Evolutionary conservation across 2,329 filamentous ascomycete species (phyloP), one percentile per base, ranked within the genome.

Genomic region (Juglanconis juglandina): DNA sequence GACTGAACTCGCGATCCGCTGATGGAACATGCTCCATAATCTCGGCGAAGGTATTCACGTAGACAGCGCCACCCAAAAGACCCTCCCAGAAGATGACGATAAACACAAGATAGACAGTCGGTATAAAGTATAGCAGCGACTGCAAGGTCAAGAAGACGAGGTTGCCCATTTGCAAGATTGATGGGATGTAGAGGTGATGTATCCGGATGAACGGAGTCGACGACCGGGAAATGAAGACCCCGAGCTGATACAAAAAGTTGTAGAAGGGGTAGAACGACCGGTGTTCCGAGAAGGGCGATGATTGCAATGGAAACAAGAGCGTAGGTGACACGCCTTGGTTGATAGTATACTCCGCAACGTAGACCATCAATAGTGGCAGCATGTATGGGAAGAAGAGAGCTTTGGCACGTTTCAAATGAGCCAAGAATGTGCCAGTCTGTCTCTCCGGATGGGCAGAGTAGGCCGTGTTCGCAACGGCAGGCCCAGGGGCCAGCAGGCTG

Each of bases 311-410:
- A 71, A 96, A 99, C 4, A 99, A 83, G 0, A 98, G 79, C 0
- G 92, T 96, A 1, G 95, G 94, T 0, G 92, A 82, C 0, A 98
- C 92, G 41, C 93, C 94, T 77, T 96, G 93, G 76, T 98, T 98
- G 75, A 98, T 97, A 58, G 91, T 96, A 73, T 99, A 99, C 77
- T 99, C 95, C 59, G 93, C 92, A 41, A 98, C 84, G 72, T 97
- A 99, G 35, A 99, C 95, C 14, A 98, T 78, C 39, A 98, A 81
- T 13, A 99, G 81, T 0, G 95, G 95, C 3, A 96, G 81, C 92
- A 99, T 98, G 73, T 88, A 88, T 0, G 86, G 86, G 49, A 96
- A 78, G 70, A 97, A 88, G 1, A 98, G 79, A 0, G 81, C 79
- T 63, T 77, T 82, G 0, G 89, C 85, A 4, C 91, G 87, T n/a